These are phyloP conservation scores for Saccharomycopsis fermentans DNA, from an alignment of 805 yeast species.

Conservation along the genomic window DNA sequence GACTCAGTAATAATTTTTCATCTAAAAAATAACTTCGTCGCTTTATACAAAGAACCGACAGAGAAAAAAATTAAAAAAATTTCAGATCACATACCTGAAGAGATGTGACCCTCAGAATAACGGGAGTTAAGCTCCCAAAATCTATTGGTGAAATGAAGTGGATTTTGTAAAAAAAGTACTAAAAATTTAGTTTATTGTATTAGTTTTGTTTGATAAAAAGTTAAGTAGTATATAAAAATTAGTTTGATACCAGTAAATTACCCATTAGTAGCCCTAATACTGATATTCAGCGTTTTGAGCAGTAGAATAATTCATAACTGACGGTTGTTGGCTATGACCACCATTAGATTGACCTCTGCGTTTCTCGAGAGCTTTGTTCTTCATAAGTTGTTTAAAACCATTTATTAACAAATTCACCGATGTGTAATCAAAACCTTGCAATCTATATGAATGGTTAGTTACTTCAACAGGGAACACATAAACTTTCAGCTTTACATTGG, in stretches of 20 bases:
- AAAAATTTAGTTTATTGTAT: no score
- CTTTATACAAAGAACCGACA: no score
- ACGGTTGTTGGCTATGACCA: neutral
- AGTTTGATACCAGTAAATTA: neutral
- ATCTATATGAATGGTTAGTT: conserved; percentile 76
- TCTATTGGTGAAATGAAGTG: no score
- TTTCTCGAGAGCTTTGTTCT: conserved; percentile 14
- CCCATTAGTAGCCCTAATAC: neutral
- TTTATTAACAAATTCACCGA: conserved; percentile 82
- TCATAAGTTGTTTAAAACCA: conserved; percentile 73
- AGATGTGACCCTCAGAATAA: no score
- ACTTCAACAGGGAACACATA: conserved; percentile 86
- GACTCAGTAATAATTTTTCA: neutral
- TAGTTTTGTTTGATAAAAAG: no score
- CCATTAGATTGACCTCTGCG: neutral
- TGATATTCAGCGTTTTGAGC: neutral
- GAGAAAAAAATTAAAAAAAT: no score
- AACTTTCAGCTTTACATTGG: conserved; percentile 55
- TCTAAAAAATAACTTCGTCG: no score
- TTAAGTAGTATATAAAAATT: neutral
- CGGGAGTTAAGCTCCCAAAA: no score
- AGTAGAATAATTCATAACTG: neutral
- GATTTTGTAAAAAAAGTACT: no score
- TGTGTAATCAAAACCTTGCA: conserved; percentile 77
- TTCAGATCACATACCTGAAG: no score